phyloP scores from a whole-genome alignment of 371 early-diverging fungal genomes.

The Mucor piriformis region DNA sequence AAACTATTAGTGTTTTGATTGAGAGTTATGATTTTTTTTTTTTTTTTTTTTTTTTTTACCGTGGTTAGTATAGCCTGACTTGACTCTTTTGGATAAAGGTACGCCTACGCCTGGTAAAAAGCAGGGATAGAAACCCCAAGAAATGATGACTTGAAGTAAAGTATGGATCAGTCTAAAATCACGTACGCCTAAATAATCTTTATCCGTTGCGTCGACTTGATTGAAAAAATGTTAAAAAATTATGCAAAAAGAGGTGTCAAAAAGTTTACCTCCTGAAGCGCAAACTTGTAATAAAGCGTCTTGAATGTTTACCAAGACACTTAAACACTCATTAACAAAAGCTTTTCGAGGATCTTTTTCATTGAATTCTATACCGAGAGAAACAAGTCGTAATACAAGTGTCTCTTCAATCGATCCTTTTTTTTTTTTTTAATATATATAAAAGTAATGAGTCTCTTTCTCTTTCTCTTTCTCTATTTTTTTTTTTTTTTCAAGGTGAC shows the following conservation, averaged over 20 bases:
- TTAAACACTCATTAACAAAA: conserved; percentile 37
- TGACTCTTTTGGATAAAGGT: conserved; percentile 63
- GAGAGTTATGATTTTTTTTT: neutral
- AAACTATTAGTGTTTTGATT: too few relatives aligned
- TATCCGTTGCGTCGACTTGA: conserved; percentile 22
- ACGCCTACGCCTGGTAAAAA: conserved; percentile 70
- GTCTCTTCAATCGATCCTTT: conserved; percentile 29
- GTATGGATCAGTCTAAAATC: conserved; percentile 68
- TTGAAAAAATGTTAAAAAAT: neutral
- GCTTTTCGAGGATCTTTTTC: conserved; percentile 14
- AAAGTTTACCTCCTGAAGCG: conserved; percentile 23
- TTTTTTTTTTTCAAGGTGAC: neutral
- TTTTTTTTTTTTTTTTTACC: conserved; percentile 22
- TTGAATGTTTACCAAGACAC: conserved; percentile 32
- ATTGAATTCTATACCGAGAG: conserved; percentile 9
- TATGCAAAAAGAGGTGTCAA: neutral
- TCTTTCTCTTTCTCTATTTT: too few relatives aligned
- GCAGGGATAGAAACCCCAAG: conserved; percentile 73
- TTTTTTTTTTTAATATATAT: neutral
- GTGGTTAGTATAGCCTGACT: conserved; percentile 53
- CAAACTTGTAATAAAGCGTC: conserved; percentile 25
- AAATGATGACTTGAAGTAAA: conserved; percentile 64
- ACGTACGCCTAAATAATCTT: conserved; percentile 61
- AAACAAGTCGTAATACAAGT: conserved; percentile 13
- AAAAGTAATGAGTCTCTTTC: too few relatives aligned